A percentile compares a stretch with the other conserved stretches of the same genome.
Conservation (phyloP, 371 early-diverging fungal genomes). For the Mucor circinelloides region DNA sequence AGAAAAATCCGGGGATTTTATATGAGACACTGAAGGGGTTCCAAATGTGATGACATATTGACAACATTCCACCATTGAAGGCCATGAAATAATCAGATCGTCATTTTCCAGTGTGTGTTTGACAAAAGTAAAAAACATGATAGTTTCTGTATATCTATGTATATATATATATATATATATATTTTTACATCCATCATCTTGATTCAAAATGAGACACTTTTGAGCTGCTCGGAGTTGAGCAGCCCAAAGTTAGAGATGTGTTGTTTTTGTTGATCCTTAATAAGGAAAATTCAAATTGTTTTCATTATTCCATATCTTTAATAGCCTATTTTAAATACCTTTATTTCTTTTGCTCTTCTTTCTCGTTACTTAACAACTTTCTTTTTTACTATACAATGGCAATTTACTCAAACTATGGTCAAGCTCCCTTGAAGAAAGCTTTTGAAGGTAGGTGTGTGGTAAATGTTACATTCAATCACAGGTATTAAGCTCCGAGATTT, state of each 20-base stretch:
- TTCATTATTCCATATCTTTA: background rate
- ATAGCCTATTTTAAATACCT: background rate
- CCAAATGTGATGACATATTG: slow-evolving; percentile 14
- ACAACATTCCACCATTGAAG: background rate
- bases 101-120: background rate
- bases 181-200: too few species aligned
- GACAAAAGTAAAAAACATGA: too few species aligned
- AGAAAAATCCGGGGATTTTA: slow-evolving; percentile 5
- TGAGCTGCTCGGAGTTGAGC: background rate
- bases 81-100: background rate
- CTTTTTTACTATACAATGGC: slow-evolving; percentile 3
- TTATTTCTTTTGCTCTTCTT: background rate
- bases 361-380: background rate
- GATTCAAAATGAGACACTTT: background rate
- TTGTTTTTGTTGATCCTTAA: slow-evolving; percentile 8
- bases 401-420: slow-evolving; percentile 4
- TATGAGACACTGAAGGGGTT: slow-evolving; percentile 3
- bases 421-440: slow-evolving; percentile 12
- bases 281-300: slow-evolving; percentile 9
- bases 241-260: background rate
- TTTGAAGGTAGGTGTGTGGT: slow-evolving; percentile 13
- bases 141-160: background rate
- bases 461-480: background rate
- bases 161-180: too few species aligned
- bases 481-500: slow-evolving; percentile 17